phyloP scores from a whole-genome alignment of 1,139 yeast genomes.

The Saccharomycopsis hybrid region DNA sequence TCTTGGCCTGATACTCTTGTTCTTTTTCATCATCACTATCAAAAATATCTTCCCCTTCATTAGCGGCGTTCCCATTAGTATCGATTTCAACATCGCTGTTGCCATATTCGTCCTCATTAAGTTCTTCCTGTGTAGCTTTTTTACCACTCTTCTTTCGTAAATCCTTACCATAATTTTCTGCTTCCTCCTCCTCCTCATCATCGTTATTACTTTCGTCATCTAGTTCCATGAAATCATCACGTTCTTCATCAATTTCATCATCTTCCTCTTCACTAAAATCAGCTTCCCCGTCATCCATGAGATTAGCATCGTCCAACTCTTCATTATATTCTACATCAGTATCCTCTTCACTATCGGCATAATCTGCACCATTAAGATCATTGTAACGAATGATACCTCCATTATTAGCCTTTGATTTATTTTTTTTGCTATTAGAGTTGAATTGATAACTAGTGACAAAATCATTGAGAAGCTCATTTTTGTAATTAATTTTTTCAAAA shows the following conservation, averaged over 20 bases:
- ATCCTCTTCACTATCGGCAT: constrained; percentile 33
- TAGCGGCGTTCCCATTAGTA: constrained; percentile 12
- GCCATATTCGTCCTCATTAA: constrained; percentile 27
- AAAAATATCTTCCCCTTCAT: constrained; percentile 25
- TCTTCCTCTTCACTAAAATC: constrained; percentile 28
- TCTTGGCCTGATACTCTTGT: constrained; percentile 23
- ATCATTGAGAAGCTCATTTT: constrained; percentile 42
- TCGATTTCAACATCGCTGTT: constrained; percentile 30
- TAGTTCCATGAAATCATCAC: constrained; percentile 5
- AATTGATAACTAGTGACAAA: constrained; percentile 30
- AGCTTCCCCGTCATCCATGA: constrained; percentile 34
- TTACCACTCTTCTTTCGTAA: constrained; percentile 26
- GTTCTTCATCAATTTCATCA: constrained; percentile 19
- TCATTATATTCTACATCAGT: constrained; percentile 38
- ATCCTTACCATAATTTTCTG: constrained; percentile 30
- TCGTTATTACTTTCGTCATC: constrained; percentile 2
- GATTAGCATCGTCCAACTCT: constrained; percentile 34
- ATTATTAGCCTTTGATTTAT: constrained; percentile 27
- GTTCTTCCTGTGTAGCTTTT: constrained; percentile 21
- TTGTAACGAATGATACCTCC: constrained; percentile 32
- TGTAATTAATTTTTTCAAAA: constrained; percentile 60
- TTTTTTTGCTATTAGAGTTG: constrained; percentile 24
- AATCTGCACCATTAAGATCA: constrained; percentile 31
- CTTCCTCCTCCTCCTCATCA: constrained; percentile 20
- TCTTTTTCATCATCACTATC: constrained; percentile 26